Conservation (phyloP, 768 basidiomycete genomes). For the Mycena vitilis region DNA sequence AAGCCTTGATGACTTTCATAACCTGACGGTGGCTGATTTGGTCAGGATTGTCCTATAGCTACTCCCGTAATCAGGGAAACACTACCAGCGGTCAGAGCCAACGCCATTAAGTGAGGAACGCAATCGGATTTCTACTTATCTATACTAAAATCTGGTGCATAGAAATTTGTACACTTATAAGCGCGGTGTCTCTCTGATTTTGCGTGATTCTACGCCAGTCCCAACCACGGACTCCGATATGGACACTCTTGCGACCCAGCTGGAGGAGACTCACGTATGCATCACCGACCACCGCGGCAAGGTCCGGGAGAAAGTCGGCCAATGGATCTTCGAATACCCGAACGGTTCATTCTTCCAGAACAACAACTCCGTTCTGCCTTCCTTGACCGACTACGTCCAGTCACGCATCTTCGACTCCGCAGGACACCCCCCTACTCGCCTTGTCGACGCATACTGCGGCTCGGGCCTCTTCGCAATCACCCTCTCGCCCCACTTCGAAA, state of each 20-base stretch:
- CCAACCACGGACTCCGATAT: conserved; percentile 38
- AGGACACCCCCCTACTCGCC: conserved; percentile 69
- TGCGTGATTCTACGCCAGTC: conserved; percentile 75
- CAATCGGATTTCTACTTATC: background rate
- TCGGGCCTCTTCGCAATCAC: conserved; percentile 89
- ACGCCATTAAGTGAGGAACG: conserved; percentile 72
- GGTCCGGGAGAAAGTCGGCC: conserved; percentile 88
- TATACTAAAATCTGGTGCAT: conserved; percentile 10
- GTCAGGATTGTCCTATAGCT: conserved; percentile 91
- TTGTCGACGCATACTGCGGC: conserved; percentile 96
- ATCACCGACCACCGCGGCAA: conserved; percentile 84
- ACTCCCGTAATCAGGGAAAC: conserved; percentile 82
- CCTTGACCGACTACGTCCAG: conserved; percentile 86
- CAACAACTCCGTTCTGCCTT: conserved; percentile 91
- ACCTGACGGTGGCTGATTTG: too few species aligned
- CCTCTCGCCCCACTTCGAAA: conserved; percentile 78
- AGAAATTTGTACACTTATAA: conserved; percentile 87
- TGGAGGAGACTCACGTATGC: conserved; percentile 76
- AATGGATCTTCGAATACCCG: conserved; percentile 84
- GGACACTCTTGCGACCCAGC: conserved; percentile 50
- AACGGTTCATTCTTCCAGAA: conserved; percentile 98
- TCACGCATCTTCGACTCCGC: conserved; percentile 69
- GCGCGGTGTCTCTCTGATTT: conserved; percentile 88
- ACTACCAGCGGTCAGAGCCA: conserved; percentile 67
- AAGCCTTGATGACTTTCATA: conserved; percentile 12